These are phyloP conservation scores for Eimeria tenella DNA, from an alignment of 169 alveolate species.

Conservation along the genomic window DNA sequence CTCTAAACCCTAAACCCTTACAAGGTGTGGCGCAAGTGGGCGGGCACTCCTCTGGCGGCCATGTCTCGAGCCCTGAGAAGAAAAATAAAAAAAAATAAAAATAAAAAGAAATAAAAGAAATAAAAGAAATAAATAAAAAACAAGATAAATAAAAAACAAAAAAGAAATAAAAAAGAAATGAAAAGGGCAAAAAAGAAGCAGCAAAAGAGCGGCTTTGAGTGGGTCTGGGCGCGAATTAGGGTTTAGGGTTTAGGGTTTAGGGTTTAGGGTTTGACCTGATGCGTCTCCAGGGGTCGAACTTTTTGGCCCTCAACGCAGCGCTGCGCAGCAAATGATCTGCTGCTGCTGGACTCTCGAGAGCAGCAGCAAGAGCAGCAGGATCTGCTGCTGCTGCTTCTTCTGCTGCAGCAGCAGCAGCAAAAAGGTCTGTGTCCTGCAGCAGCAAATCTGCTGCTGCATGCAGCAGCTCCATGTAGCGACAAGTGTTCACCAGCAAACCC, in stretches of 20 bases:
- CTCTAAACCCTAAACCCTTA: constrained; percentile 8
- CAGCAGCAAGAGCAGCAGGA: no score
- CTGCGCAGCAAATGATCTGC: not conserved
- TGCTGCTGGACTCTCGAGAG: not conserved
- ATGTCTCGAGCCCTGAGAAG: constrained; percentile 62
- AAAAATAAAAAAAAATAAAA: not conserved
- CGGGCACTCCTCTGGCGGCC: constrained; percentile 67
- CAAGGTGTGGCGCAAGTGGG: constrained; percentile 57
- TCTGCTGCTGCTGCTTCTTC: no score
- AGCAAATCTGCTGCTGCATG: not conserved
- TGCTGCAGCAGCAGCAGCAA: not conserved
- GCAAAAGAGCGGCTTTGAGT: not conserved
- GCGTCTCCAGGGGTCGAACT: no score
- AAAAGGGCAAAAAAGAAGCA: not conserved
- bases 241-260: no score
- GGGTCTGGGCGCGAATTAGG: not conserved
- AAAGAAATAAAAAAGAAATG: no score
- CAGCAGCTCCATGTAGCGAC: not conserved
- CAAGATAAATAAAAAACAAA: no score
- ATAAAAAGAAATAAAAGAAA: no score
- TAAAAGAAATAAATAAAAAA: no score
- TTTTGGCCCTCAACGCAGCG: no score
- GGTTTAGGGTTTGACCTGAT: no score
- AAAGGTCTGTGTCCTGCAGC: not conserved
- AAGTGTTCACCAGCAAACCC: not conserved